Base-by-base conservation (phyloP, 257 asterid species). In the Eustoma russellianum region DNA sequence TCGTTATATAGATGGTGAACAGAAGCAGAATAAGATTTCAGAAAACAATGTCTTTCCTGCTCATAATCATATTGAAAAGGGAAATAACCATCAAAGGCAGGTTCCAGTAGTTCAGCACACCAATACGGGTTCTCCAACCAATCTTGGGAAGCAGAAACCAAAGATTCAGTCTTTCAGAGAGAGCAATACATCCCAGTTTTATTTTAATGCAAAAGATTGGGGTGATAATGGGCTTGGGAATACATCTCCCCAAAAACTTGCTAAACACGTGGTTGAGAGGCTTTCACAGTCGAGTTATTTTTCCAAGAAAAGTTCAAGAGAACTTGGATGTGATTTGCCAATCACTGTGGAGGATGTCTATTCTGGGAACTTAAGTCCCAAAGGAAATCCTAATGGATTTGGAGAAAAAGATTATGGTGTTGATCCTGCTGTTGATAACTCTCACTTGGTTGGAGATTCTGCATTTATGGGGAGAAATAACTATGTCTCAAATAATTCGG, bases 1-100 rank as follows among this genome's bases (percentile, higher is more conserved):
- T 73, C 93, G 86, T 47, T 93, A 76, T 66, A 83, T 93, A 56
- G 96, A 83, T 75, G 97, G 94, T 57, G 99, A 93, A 68, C 94
- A 86, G 60, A 82, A 79, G 62, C 64, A 65, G 60, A 86, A 76
- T 60, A 79, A 51, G 68, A 63, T 62, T 59, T 76, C 69, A 49
- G 45, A 61, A 34, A 76, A 55, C 54, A 65, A 52, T 58, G 70
- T 64, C 55, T 59, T 60, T 66, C 74, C 76, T 33, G 45, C 6
- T 54, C 74, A 62, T 63, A 71, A 70, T 71, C 80, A 76, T 52
- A 50, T 44, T 62, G 83, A 64, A 53, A 68, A 63, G 61, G 83
- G 79, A 28, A 73, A 70, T 63, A 65, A 55, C 44, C 69, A 57
- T 52, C 76, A 57, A 47, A 78, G 79, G 64, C 76, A 75, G 48